phyloP scores from a whole-genome alignment of 2,329 filamentous ascomycete species.

The Arthrobotrys sphaeroides region DNA sequence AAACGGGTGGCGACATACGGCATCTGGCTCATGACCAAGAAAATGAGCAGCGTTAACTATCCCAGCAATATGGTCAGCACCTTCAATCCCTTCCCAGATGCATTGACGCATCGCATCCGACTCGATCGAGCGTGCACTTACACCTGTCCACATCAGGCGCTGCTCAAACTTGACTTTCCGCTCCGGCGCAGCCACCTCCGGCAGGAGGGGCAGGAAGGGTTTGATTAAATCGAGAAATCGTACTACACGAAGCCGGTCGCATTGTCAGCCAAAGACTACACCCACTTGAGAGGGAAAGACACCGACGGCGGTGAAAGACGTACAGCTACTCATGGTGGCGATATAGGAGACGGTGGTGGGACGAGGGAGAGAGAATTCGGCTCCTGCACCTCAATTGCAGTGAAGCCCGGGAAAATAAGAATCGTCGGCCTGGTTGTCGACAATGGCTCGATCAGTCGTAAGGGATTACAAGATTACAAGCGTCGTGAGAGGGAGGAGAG shows the following conservation, averaged over 20 bases:
- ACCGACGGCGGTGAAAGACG: conserved; percentile 55
- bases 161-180: conserved; percentile 99
- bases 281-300: not conserved
- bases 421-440: conserved; percentile 28
- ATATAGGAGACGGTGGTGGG: conserved; percentile 56
- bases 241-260: conserved; percentile 68
- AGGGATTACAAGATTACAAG: conserved; percentile 7
- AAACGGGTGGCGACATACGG: conserved; percentile 64
- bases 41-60: conserved; percentile 89
- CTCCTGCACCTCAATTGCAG: conserved; percentile 56
- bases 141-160: conserved; percentile 92
- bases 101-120: not conserved
- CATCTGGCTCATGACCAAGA: conserved; percentile 99
- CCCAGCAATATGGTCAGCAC: conserved; percentile 49
- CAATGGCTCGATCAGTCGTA: conserved; percentile 11
- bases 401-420: conserved; percentile 25
- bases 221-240: conserved; percentile 99
- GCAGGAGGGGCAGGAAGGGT: conserved; percentile 98
- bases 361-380: conserved; percentile 54
- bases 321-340: conserved; percentile 58
- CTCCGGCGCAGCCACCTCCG: conserved; percentile 97
- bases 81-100: conserved; percentile 14
- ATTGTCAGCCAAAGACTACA: conserved; percentile 19
- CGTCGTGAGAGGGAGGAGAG: conserved; percentile 12
- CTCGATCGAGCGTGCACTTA: conserved; percentile 60